Conservation (phyloP, 2,329 filamentous ascomycete species). For the Fusarium proliferatum region DNA sequence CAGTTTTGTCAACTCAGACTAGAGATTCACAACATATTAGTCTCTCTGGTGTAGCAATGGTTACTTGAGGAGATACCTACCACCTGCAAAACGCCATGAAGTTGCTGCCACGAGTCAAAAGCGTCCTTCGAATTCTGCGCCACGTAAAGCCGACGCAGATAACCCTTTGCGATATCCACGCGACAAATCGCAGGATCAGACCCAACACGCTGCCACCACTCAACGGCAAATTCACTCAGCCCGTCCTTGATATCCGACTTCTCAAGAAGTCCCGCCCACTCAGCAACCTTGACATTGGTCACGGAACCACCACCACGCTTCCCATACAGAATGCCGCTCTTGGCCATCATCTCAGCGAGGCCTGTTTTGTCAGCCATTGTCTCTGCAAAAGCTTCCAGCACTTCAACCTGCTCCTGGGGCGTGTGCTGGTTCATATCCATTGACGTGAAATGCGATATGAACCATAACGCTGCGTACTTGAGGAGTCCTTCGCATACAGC, state of each 20-base stretch:
- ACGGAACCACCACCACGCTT: background rate
- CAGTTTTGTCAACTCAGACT: background rate
- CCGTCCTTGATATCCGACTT: background rate
- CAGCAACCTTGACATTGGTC: background rate
- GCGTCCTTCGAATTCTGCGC: background rate
- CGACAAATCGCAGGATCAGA: background rate
- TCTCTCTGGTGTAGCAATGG: accelerated
- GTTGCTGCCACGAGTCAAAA: background rate
- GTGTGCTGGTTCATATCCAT: conserved; percentile 35
- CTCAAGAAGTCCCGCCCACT: background rate
- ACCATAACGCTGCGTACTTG: background rate
- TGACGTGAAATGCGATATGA: conserved; percentile 19
- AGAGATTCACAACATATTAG: accelerated
- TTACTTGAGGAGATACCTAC: background rate
- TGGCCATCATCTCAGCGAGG: conserved; percentile 26
- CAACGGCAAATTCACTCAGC: background rate
- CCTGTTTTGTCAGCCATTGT: conserved; percentile 29
- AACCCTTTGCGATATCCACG: background rate
- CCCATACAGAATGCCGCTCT: background rate
- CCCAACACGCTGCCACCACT: conserved; percentile 2
- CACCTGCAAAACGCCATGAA: background rate
- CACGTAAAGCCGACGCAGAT: background rate
- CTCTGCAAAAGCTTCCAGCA: conserved; percentile 38
- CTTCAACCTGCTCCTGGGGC: conserved; percentile 25
- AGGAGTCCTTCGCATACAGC: background rate